These are phyloP conservation scores for Eleusine indica DNA, from an alignment of 176 grass and related monocot species.

Conservation along the genomic window DNA sequence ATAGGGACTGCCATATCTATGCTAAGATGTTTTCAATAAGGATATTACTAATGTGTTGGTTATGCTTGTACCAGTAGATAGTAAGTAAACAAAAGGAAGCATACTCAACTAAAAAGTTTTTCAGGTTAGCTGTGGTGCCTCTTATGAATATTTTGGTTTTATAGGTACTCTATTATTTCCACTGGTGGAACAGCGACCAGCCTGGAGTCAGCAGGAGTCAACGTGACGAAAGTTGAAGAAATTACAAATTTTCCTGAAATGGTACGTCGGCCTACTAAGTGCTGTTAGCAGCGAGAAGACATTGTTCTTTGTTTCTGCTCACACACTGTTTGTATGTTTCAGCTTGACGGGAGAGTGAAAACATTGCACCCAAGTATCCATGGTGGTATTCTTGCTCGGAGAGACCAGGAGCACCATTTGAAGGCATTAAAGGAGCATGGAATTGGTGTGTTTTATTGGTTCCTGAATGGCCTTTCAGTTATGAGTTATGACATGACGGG, in stretches of 20 bases:
- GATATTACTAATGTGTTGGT: background rate
- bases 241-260: conserved; percentile 97
- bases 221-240: conserved; percentile 90
- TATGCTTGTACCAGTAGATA: background rate
- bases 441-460: conserved; percentile 57
- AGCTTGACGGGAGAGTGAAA: conserved; percentile 95
- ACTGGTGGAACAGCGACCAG: conserved; percentile 85
- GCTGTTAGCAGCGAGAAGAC: background rate
- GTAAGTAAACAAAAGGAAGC: background rate
- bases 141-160: background rate
- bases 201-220: conserved; percentile 79
- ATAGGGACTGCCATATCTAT: background rate
- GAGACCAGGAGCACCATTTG: conserved; percentile 85
- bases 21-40: background rate
- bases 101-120: background rate
- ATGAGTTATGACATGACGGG: background rate
- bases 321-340: conserved; percentile 36
- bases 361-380: conserved; percentile 93
- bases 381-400: conserved; percentile 94
- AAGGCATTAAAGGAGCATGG: conserved; percentile 73
- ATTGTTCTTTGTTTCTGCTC: background rate
- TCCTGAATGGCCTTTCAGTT: background rate
- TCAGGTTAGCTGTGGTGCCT: background rate
- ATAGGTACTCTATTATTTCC: conserved; percentile 82
- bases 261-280: conserved; percentile 39